Base-by-base conservation (phyloP, 75 land plant genomes). In the Azolla pinnata region DNA sequence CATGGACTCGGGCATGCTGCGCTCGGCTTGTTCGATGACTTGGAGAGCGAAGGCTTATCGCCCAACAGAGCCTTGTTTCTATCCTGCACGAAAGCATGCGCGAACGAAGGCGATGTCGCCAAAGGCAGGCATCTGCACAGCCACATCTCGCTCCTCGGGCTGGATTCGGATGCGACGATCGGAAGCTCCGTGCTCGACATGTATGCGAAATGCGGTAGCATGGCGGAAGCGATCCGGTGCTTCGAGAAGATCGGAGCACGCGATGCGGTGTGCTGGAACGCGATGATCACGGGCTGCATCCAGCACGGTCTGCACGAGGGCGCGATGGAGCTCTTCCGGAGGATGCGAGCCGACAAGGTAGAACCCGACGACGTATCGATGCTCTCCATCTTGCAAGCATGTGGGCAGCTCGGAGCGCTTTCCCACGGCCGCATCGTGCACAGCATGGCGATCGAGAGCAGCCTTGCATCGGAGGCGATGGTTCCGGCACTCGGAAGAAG, bases 321-420 rank as follows among this genome's bases (percentile, higher is more conserved):
- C 4, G 78, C 79, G 8, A 23, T 75, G 65, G 60, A 35, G 28
- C 29, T 80, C 35, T 75, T 71, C 40, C 62, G 60, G 25, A 30
- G 45, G 28, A 75, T 80, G 78, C 63, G 68, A 29, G 21, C 46
- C 42, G 52, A 33, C 10, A 19, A 54, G 50, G 29, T 62, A 10
- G 51, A 20, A 44, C 83, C 85, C 4, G 78, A 75, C 47, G 71
- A 68, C 48, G 71, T 75, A 31, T 78, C 81, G 25, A 61, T 82
- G 60, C 72, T 75, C 21, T 56, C 63, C 34, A 67, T 79, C 32
- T 60, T 82, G 29, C 69, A 75, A 1, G 85, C 82, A 21, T 82
- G 81, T 59, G 57, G 78, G 12, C 66, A 66, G n/a, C n/a, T n/a
- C n/a, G n/a, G n/a, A n/a, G n/a, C n/a, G n/a, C n/a, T n/a, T n/a